These are phyloP conservation scores for Colletotrichum orbiculare DNA, from an alignment of 2,329 filamentous ascomycete genomes.

Conservation along the genomic window DNA sequence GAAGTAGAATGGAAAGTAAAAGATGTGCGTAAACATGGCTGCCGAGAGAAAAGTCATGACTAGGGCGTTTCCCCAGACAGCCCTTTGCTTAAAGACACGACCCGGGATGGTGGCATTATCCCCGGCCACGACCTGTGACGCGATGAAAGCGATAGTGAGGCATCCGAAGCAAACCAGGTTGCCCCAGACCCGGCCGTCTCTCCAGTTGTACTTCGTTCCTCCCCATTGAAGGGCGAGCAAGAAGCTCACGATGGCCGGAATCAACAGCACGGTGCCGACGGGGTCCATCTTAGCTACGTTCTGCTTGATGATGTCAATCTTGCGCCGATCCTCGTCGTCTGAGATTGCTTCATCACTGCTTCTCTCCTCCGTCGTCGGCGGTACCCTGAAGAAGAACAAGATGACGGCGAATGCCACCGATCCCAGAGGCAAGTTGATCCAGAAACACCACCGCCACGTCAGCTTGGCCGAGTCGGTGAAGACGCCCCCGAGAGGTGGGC, in stretches of 20 bases:
- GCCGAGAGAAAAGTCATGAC: conserved; percentile 47
- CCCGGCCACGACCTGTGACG: conserved; percentile 52
- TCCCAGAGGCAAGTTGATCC: conserved; percentile 46
- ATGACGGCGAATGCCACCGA: conserved; percentile 4
- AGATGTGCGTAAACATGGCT: conserved; percentile 43
- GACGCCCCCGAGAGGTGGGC: conserved; percentile 47
- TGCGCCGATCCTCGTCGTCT: background rate
- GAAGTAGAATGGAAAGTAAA: conserved; percentile 58
- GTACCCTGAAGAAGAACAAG: background rate
- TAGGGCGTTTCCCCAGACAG: conserved; percentile 52
- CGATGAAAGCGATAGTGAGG: conserved; percentile 42
- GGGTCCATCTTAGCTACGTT: conserved; percentile 53
- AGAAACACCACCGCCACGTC: conserved; percentile 53
- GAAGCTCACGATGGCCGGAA: conserved; percentile 63
- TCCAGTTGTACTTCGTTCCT: conserved; percentile 63
- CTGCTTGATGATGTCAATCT: conserved; percentile 54
- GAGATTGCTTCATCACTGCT: conserved; percentile 41
- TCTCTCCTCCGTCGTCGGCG: conserved; percentile 55
- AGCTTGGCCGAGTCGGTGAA: conserved; percentile 46
- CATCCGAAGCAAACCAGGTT: conserved; percentile 44
- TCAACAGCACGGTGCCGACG: conserved; percentile 58
- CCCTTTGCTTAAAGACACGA: conserved; percentile 57
- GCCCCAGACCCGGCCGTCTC: conserved; percentile 52
- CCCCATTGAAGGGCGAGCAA: conserved; percentile 69
- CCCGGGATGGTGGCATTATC: conserved; percentile 59